Evolutionary conservation across 2,329 filamentous ascomycete genomes (phyloP).

Genomic region (Pseudogymnoascus sp.): DNA sequence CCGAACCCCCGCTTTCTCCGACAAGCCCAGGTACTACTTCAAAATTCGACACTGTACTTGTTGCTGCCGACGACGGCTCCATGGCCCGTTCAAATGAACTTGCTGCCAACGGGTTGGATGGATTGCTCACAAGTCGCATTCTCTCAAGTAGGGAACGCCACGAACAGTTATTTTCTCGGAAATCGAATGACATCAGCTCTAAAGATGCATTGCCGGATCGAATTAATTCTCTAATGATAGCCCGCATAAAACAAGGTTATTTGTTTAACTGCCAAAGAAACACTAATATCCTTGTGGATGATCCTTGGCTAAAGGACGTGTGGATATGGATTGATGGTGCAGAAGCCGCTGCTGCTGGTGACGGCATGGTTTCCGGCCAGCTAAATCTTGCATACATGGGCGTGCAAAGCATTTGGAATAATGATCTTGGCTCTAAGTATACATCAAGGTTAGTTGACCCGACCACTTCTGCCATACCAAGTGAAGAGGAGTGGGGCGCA

Average conservation of each 20-base stretch:
- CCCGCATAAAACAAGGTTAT: slow-evolving; percentile 54
- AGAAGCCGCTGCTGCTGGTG: slow-evolving; percentile 54
- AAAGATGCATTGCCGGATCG: slow-evolving; percentile 39
- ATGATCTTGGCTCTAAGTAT: slow-evolving; percentile 49
- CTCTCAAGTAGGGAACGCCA: slow-evolving; percentile 49
- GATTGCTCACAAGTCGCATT: background rate
- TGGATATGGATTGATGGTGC: slow-evolving; percentile 68
- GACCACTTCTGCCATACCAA: slow-evolving; percentile 13
- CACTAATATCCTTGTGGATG: slow-evolving; percentile 57
- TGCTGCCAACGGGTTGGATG: background rate
- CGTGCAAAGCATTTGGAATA: slow-evolving; percentile 63
- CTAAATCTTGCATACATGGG: slow-evolving; percentile 72
- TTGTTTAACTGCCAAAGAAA: slow-evolving; percentile 59
- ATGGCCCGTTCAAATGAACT: background rate
- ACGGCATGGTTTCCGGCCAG: slow-evolving; percentile 60
- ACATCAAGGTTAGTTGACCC: slow-evolving; percentile 35
- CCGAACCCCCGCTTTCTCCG: background rate
- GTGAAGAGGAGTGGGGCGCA: slow-evolving; percentile 45
- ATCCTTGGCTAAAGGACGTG: slow-evolving; percentile 67
- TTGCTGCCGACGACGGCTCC: background rate
- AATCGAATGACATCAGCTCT: slow-evolving; percentile 40
- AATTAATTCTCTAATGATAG: slow-evolving; percentile 46
- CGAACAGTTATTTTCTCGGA: slow-evolving; percentile 45
- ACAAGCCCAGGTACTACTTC: background rate
- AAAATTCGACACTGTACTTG: background rate